Conservation (phyloP, 805 yeast species). For the Ogataea parapolymorpha region DNA sequence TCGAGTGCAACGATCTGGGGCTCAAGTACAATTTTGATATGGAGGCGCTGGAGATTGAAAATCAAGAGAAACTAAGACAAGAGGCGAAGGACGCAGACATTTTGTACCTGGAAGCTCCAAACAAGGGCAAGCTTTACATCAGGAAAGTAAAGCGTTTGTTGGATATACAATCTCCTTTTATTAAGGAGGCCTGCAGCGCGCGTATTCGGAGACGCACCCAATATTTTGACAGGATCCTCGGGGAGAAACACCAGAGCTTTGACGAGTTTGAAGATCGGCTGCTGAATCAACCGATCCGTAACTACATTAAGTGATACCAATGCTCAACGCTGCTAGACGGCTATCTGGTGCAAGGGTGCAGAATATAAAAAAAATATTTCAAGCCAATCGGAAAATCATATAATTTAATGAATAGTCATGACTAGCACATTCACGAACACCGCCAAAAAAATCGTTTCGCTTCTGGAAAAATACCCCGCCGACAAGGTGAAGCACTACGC, state of each 20-base stretch:
- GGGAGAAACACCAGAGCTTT: constrained; percentile 2
- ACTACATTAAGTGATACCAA: constrained; percentile 2
- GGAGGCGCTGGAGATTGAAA: constrained; percentile 15
- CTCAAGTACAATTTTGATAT: constrained; percentile 15
- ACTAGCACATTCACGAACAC: constrained; percentile 9
- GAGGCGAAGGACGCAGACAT: constrained; percentile 21
- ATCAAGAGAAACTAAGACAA: constrained; percentile 16
- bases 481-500: constrained; percentile 68
- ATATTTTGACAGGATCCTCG: constrained; percentile 5
- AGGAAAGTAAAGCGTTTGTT: constrained; percentile 10
- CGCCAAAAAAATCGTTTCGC: constrained; percentile 53
- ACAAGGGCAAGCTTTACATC: constrained; percentile 13
- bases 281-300: constrained; percentile 8
- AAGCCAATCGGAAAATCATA: constrained; percentile 5
- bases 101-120: constrained; percentile 16
- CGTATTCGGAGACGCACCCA: constrained; percentile 10
- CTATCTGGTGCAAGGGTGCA: constrained; percentile 6
- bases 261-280: constrained; percentile 13
- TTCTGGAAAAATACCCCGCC: constrained; percentile 61
- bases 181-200: constrained; percentile 10
- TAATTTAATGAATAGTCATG: constrained; percentile 8
- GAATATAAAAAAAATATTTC: neutral
- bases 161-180: constrained; percentile 3
- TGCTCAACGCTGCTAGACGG: neutral
- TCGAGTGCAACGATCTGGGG: constrained; percentile 13